These are phyloP conservation scores for Zygosaccharomyces pseudobailii DNA, from an alignment of 1,139 yeast genomes.

Conservation along the genomic window DNA sequence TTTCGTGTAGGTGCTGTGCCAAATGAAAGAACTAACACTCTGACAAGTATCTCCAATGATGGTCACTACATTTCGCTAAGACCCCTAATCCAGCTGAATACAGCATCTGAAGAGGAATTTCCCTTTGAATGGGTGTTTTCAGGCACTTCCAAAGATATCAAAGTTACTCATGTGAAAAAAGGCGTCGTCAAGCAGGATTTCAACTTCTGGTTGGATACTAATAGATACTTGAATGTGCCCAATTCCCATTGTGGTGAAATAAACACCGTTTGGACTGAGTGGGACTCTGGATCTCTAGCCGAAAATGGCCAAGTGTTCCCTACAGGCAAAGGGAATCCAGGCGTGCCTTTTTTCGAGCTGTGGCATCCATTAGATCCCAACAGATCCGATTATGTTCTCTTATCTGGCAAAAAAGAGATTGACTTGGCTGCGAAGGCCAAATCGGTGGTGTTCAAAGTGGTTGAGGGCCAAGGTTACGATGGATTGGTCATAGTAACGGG, in stretches of 20 bases:
- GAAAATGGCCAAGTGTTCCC: conserved; percentile 33
- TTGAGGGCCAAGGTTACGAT: conserved; percentile 24
- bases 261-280: conserved; percentile 29
- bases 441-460: conserved; percentile 37
- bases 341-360: conserved; percentile 30
- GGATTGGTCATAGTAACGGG: conserved; percentile 51
- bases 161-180: conserved; percentile 17
- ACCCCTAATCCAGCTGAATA: conserved; percentile 28
- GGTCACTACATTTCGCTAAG: conserved; percentile 36
- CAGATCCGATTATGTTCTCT: conserved; percentile 19
- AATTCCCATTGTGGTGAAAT: conserved; percentile 29
- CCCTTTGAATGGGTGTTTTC: conserved; percentile 44
- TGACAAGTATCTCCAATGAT: conserved; percentile 29
- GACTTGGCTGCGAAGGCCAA: conserved; percentile 19
- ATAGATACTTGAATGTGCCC: conserved; percentile 25
- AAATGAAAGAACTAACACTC: conserved; percentile 30
- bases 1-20: conserved; percentile 28
- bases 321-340: conserved; percentile 25
- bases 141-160: conserved; percentile 30
- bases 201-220: conserved; percentile 29
- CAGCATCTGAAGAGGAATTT: conserved; percentile 28
- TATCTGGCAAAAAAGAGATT: conserved; percentile 4
- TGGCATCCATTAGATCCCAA: conserved; percentile 35
- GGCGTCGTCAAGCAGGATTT: conserved; percentile 25
- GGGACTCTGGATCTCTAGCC: conserved; percentile 32